A percentile compares a stretch with the other conserved stretches of the same genome.
Evolutionary conservation across 805 yeast species (phyloP).

Genomic region (Kregervanrija fluxuum): DNA sequence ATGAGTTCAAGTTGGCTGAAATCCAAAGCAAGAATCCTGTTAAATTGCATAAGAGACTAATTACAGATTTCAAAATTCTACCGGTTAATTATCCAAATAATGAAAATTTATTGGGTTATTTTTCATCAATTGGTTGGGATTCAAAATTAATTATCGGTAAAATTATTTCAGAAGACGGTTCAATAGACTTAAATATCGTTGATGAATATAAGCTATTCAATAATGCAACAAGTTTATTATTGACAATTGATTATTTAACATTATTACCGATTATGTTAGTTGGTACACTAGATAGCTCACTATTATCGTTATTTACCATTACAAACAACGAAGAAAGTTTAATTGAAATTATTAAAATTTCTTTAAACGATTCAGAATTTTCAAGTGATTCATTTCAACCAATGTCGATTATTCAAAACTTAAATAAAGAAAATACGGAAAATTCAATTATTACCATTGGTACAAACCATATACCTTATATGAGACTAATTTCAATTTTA

Average conservation of each 20-base stretch:
- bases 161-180: slow-evolving; percentile 12
- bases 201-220: slow-evolving; percentile 33
- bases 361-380: slow-evolving; percentile 70
- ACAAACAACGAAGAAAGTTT: slow-evolving; percentile 14
- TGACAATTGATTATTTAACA: slow-evolving; percentile 12
- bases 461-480: slow-evolving; percentile 72
- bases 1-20: not conserved
- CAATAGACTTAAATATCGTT: slow-evolving; percentile 12
- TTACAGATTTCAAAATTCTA: slow-evolving; percentile 15
- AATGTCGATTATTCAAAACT: slow-evolving; percentile 31
- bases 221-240: slow-evolving; percentile 46
- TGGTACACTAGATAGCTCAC: slow-evolving; percentile 55
- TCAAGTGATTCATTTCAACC: slow-evolving; percentile 59
- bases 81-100: slow-evolving; percentile 5
- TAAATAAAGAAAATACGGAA: not conserved
- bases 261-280: slow-evolving; percentile 37
- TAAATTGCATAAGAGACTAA: slow-evolving; percentile 26
- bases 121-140: slow-evolving; percentile 60
- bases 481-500: slow-evolving; percentile 54
- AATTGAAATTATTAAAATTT: slow-evolving; percentile 36
- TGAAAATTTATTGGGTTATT: slow-evolving; percentile 20
- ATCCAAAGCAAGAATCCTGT: not conserved
- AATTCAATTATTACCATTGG: slow-evolving; percentile 44
- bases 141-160: slow-evolving; percentile 32
- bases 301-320: slow-evolving; percentile 38